phyloP scores from a whole-genome alignment of 257 asterid species.

The Ilex aquifolium region DNA sequence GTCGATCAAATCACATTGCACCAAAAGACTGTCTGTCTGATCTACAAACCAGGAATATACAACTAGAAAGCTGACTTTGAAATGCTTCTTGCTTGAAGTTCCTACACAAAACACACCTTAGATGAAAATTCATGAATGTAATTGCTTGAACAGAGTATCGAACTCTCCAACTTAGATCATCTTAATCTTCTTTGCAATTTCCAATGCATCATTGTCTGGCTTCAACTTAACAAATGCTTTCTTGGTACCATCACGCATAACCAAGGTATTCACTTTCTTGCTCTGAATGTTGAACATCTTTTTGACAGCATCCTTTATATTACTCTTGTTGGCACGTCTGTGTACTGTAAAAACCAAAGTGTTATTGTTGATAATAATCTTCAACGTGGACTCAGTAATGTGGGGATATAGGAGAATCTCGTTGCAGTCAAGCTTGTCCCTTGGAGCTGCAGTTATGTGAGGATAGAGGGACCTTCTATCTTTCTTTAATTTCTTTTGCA shows the following conservation, averaged over 20 bases:
- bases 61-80: too few species aligned
- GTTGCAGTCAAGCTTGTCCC: constrained; percentile 20
- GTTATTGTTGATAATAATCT: constrained; percentile 38
- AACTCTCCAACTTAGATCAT: constrained; percentile 23
- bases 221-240: constrained; percentile 52
- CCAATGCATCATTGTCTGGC: constrained; percentile 41
- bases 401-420: constrained; percentile 53
- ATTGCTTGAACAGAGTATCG: too few species aligned
- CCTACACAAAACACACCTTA: too few species aligned
- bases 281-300: constrained; percentile 35
- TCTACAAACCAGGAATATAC: too few species aligned
- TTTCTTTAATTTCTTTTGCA: constrained; percentile 15
- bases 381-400: constrained; percentile 46
- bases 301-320: constrained; percentile 46
- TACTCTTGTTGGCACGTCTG: constrained; percentile 52
- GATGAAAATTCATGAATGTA: too few species aligned
- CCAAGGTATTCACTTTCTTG: constrained; percentile 58
- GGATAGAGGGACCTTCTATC: constrained; percentile 36
- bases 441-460: constrained; percentile 27
- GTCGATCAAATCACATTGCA: too few species aligned
- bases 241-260: constrained; percentile 57
- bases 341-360: constrained; percentile 68
- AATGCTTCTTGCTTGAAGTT: too few species aligned
- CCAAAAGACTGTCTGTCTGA: too few species aligned
- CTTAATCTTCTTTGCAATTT: constrained; percentile 55